Evolutionary conservation across 257 asterid genomes (phyloP).

Genomic region (Eucommia ulmoides): DNA sequence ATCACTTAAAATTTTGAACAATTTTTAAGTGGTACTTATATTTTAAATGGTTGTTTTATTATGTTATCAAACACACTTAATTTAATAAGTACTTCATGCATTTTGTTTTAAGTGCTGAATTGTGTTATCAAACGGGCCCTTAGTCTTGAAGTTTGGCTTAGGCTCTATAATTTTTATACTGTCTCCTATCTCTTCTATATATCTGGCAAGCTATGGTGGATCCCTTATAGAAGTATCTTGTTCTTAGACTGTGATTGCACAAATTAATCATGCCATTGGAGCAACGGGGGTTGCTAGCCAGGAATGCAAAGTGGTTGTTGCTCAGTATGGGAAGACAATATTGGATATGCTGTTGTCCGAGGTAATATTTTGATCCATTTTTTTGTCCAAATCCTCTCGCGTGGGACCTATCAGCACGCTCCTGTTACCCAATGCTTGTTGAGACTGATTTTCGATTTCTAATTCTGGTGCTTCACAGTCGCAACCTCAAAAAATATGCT

Average conservation of each 20-base stretch:
- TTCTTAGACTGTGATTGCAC: constrained; percentile 51
- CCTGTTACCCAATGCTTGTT: background rate
- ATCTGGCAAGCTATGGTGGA: constrained; percentile 6
- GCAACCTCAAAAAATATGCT: constrained; percentile 48
- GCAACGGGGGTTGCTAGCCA: constrained; percentile 81
- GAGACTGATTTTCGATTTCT: constrained; percentile 5
- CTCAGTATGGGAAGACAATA: constrained; percentile 55
- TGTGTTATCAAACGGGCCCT: too few relatives aligned
- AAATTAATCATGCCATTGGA: constrained; percentile 85
- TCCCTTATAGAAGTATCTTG: background rate
- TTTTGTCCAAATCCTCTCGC: background rate
- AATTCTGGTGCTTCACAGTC: constrained; percentile 25
- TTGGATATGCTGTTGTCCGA: constrained; percentile 46
- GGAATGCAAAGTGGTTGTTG: constrained; percentile 69
- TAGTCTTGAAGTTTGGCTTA: too few relatives aligned
- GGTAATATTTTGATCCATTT: constrained; percentile 20
- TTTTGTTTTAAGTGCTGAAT: too few relatives aligned
- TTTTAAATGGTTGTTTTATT: too few relatives aligned
- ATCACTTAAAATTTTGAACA: too few relatives aligned
- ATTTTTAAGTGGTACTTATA: too few relatives aligned
- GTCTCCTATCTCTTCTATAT: constrained; percentile 6
- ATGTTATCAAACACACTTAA: too few relatives aligned
- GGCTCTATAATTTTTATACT: too few relatives aligned
- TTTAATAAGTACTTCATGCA: too few relatives aligned
- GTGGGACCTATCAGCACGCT: background rate